Evolutionary conservation across 106 monocot species (phyloP).

Genomic region (Dactylorhiza incarnata): DNA sequence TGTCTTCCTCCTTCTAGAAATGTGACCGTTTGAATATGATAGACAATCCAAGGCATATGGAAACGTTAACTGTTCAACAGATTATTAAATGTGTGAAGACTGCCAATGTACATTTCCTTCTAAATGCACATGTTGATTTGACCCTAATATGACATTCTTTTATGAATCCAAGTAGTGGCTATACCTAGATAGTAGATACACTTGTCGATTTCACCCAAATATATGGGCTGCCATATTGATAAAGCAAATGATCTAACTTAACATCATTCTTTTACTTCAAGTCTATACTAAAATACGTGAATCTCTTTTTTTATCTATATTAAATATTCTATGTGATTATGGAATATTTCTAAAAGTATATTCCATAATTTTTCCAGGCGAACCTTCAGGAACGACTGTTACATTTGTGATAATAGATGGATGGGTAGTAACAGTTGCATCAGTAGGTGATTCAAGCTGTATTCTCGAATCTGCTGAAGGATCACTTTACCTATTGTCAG

Average conservation of each 20-base stretch:
- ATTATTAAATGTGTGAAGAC: neutral
- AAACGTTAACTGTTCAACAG: neutral
- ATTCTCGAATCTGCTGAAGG: conserved; percentile 95
- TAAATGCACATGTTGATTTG: neutral
- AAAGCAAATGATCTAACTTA: neutral
- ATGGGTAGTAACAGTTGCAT: conserved; percentile 78
- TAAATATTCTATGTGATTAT: neutral
- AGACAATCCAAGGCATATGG: neutral
- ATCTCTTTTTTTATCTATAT: neutral
- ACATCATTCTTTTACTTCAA: neutral
- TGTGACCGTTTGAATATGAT: neutral
- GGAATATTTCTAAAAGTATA: neutral
- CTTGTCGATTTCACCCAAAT: neutral
- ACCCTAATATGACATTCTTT: neutral
- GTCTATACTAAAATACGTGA: neutral
- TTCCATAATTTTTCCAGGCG: conserved; percentile 31
- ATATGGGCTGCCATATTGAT: neutral
- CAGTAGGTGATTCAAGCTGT: conserved; percentile 95
- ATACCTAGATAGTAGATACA: neutral
- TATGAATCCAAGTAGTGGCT: neutral
- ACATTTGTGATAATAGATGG: conserved; percentile 89
- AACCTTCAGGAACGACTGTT: conserved; percentile 80
- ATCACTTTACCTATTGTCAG: conserved; percentile 57
- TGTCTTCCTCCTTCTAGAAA: neutral
- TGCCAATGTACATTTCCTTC: neutral